Base-by-base conservation (phyloP, 1,284 basidiomycete species). In the Cystobasidiaceae sp. region DNA sequence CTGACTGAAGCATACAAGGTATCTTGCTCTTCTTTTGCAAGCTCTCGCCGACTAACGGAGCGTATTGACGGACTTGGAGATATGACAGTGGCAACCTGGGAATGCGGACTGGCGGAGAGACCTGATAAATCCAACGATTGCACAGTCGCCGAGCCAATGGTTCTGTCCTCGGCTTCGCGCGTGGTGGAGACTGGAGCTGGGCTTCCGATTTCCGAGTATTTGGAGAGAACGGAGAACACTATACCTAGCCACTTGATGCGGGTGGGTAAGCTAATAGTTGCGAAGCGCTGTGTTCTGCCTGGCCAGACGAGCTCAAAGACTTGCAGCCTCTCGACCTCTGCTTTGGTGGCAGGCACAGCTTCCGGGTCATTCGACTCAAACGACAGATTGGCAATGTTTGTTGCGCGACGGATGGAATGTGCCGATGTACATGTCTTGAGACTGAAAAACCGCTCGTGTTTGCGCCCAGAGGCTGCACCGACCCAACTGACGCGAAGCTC, bases 1-100 rank as follows among this genome's bases (percentile, higher is more conserved):
- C 61, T 64, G 28, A 64, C 61, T 1, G 61, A 64, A 27, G 61
- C 61, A 21, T 64, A 64, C 45, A 64, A 23, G 6, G 61, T 56
- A 11, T 43, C 61, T 32, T 64, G 61, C 30, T 13, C 28, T 21
- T 48, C 61, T 33, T 64, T 64, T 21, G 32, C 52, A 21, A 64
- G 27, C n/a, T 56, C 19, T 17, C 61, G 34, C 13, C 43, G 17
- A 44, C 51, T 39, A 9, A 33, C 27, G 13, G 11, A 23, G 15
- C 15, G 45, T 48, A 9, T 9, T 19, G 23, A 17, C 8, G 45
- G 23, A 48, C 15, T 15, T 19, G 45, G 9, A 13, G 45, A 48
- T 13, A 25, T 8, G 9, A 23, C 13, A 9, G 15, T 15, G 45
- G 8, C 15, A 23, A 9, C 45, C 8, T 17, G 11, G 8, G 15